phyloP scores from a whole-genome alignment of 352 stramenopile species.

The Pythium guiyangense region DNA sequence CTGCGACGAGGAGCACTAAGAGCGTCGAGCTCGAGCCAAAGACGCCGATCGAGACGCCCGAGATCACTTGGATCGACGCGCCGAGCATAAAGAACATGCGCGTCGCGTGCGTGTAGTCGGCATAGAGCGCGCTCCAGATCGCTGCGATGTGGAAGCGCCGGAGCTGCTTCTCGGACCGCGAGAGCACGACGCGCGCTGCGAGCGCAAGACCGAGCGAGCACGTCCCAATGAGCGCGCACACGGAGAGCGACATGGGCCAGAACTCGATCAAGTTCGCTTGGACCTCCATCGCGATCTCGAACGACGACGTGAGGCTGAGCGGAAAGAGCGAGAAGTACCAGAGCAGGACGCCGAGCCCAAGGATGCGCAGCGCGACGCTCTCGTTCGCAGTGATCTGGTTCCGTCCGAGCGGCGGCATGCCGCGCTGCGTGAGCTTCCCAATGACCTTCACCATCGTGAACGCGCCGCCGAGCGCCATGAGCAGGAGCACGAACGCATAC shows the following conservation, averaged over 20 bases:
- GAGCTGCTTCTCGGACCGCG: slow-evolving; percentile 21
- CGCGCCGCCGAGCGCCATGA: slow-evolving; percentile 18
- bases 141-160: slow-evolving; percentile 18
- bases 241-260: slow-evolving; percentile 15
- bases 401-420: neutral
- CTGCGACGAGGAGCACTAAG: slow-evolving; percentile 22
- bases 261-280: slow-evolving; percentile 15
- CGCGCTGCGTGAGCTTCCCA: slow-evolving; percentile 2
- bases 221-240: slow-evolving; percentile 19
- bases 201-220: slow-evolving; percentile 16
- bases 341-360: slow-evolving; percentile 32
- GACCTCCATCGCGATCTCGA: slow-evolving; percentile 25
- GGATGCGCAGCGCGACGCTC: slow-evolving; percentile 23
- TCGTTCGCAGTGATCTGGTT: slow-evolving; percentile 3
- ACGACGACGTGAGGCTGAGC: slow-evolving; percentile 25
- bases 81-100: slow-evolving; percentile 41
- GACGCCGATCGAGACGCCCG: slow-evolving; percentile 29
- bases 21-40: slow-evolving; percentile 23
- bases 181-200: slow-evolving; percentile 14
- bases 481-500: slow-evolving; percentile 18
- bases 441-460: slow-evolving; percentile 10
- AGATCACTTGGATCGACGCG: slow-evolving; percentile 20
- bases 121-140: slow-evolving; percentile 35
- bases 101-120: slow-evolving; percentile 19
- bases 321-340: slow-evolving; percentile 39